Evolutionary conservation across 345 rosid species (phyloP), one percentile per base, ranked within the genome.

Genomic region (Anastatica hierochuntica): DNA sequence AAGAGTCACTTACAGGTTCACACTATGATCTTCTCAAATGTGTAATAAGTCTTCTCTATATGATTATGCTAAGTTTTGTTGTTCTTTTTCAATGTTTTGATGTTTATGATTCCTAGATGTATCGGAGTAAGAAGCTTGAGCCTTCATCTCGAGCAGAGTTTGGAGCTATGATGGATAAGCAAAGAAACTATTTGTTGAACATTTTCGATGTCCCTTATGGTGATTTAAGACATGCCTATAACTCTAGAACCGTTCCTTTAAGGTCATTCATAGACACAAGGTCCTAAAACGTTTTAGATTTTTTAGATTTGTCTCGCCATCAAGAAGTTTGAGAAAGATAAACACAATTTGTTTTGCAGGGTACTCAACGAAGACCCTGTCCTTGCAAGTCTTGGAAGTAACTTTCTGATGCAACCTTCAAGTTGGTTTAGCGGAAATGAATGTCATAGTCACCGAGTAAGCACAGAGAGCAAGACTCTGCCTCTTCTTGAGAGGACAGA

Each of bases 1-100:
- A 88, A 85, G 75, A 88, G 97, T 79, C 95, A 88, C 58, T 72
- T 85, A 71, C 97, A 88, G 92, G 97, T 88, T 16, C 7, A 41
- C 8, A 23, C 16, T 6, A 52, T 19, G 17, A 17, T 26, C 17
- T 13, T 47, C 23, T 46, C 2, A 10, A 14, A 10, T 43, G 26
- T 35, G 5, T 21, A 21, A 47, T 14, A 30, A 17, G 31, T 44
- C 8, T 55, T 55, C 43, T 15, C 41, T 2, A 21, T 21, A 21
- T 29, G 49, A 38, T 47, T 2, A 16, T 21, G 2, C n/a, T 16
- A 14, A 45, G 14, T 54, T 34, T 27, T 10, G 10, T 34, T 23
- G 23, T 8, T 23, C 30, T n/a, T 51, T 27, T 30, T 46, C 47
- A 48, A 19, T 54, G 34, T 42, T 56, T 14, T 43, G 8, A 36